Evolutionary conservation across 148 eudicot genomes (phyloP), one percentile per base, ranked within the genome.

Genomic region (Nepenthes gracilis): DNA sequence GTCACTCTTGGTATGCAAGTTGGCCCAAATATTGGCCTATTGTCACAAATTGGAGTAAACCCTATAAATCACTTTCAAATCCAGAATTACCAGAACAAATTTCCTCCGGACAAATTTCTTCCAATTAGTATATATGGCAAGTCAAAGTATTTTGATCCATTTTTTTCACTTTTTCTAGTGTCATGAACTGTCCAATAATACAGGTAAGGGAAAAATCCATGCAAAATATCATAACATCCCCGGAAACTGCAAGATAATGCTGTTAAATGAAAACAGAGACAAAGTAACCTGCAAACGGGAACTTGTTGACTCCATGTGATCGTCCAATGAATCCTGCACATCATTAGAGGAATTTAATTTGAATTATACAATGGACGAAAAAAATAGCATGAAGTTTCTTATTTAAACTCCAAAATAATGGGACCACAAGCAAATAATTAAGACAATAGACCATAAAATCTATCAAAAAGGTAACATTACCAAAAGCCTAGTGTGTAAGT

Each of bases 401-500:
- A 55, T 55, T 55, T 40, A 4, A 40, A 40, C 45, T 40, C 45
- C 45, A 40, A 40, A 4, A 40, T 8, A 40, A 23, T 23, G 23
- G 45, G 6, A 40, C 45, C 35, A 55, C 34, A 33, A 52, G 45
- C 45, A 40, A 15, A 12, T 58, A 5, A 15, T 38, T 1, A 59
- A 58, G 12, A 58, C 13, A 9, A 57, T 57, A 40, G 15, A n/a
- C 36, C 3, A 35, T 6, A 60, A 52, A 55, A 33, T 45, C 53
- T 54, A 36, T 12, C 35, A 57, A 35, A 55, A 54, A 55, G 33
- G 47, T 67, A 36, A 54, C 38, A 34, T 57, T 70, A 78, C 81
- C 75, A 78, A 61, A 36, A 78, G 81, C 62, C 78, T 74, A n/a
- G 81, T 73, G 34, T 78, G 81, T 37, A 78, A 75, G 64, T 60